These are phyloP conservation scores for Ciborinia camelliae DNA, from an alignment of 2,329 filamentous ascomycete genomes.

Conservation along the genomic window DNA sequence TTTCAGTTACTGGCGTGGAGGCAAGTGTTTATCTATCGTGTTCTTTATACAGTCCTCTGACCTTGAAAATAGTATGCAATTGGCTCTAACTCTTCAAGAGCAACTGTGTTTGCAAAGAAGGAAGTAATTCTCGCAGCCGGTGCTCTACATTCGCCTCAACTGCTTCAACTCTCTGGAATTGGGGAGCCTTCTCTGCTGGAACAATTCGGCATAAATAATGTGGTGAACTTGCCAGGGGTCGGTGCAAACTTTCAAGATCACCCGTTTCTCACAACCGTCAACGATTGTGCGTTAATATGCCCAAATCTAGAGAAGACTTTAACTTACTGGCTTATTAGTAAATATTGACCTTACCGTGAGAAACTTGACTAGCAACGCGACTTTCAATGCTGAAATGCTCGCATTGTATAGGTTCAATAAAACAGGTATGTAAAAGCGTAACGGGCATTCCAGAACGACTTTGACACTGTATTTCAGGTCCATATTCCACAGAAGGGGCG, in stretches of 20 bases:
- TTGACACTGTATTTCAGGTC: conserved; percentile 1
- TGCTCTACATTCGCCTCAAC: conserved; percentile 50
- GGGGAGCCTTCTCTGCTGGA: conserved; percentile 45
- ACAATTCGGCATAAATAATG: conserved; percentile 42
- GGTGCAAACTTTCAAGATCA: conserved; percentile 51
- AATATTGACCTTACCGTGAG: not conserved
- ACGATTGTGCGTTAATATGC: not conserved
- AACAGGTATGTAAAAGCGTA: not conserved
- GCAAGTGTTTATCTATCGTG: not conserved
- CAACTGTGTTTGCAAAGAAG: conserved; percentile 25
- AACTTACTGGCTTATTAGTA: not conserved
- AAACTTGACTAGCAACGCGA: conserved; percentile 14
- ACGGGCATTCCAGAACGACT: not conserved
- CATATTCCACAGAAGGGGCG: conserved; percentile 13
- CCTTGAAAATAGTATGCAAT: conserved; percentile 4
- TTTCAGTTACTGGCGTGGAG: conserved; percentile 12
- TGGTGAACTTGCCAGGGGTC: conserved; percentile 48
- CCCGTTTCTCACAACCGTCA: conserved; percentile 24
- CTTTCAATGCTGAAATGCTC: conserved; percentile 17
- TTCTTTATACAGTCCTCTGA: not conserved
- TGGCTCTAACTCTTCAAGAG: conserved; percentile 32
- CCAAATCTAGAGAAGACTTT: not conserved
- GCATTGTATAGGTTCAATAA: conserved; percentile 14
- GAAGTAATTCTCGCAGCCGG: conserved; percentile 52
- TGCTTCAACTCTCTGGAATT: conserved; percentile 51